phyloP scores from a whole-genome alignment of 164 flowering plant genomes.

The Nymphaea colorata region DNA sequence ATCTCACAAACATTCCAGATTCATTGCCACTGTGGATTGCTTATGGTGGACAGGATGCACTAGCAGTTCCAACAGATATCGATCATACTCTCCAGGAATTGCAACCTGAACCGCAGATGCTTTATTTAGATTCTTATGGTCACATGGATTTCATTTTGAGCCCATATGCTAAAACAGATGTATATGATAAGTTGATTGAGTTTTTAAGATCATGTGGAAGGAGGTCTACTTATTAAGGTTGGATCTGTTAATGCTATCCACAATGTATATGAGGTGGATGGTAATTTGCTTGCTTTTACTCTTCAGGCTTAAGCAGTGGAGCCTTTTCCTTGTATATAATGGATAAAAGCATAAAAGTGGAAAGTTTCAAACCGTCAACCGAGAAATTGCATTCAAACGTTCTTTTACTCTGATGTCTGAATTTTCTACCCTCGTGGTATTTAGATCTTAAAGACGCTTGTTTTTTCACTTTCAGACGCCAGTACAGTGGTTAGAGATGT shows the following conservation, averaged over 20 bases:
- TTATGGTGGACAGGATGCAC: conserved; percentile 78
- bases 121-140: conserved; percentile 73
- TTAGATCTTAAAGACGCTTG: too few relatives aligned
- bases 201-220: conserved; percentile 53
- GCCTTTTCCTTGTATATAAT: too few relatives aligned
- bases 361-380: too few relatives aligned
- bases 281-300: too few relatives aligned
- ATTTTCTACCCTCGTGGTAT: too few relatives aligned
- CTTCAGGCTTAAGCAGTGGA: too few relatives aligned
- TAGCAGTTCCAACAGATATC: conserved; percentile 67
- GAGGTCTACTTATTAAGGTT: conserved; percentile 22
- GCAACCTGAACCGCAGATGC: conserved; percentile 47
- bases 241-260: background rate
- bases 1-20: conserved; percentile 51
- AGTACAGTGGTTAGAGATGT: too few relatives aligned
- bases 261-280: background rate
- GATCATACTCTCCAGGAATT: conserved; percentile 56
- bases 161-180: conserved; percentile 46
- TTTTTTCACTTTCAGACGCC: too few relatives aligned
- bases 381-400: too few relatives aligned
- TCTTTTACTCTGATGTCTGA: too few relatives aligned
- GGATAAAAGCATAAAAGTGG: too few relatives aligned
- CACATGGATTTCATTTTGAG: conserved; percentile 76
- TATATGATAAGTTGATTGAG: conserved; percentile 45
- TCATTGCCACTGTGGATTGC: conserved; percentile 86